Evolutionary conservation across 2,329 filamentous ascomycete genomes (phyloP).

Genomic region (Blastomyces emzantsi): DNA sequence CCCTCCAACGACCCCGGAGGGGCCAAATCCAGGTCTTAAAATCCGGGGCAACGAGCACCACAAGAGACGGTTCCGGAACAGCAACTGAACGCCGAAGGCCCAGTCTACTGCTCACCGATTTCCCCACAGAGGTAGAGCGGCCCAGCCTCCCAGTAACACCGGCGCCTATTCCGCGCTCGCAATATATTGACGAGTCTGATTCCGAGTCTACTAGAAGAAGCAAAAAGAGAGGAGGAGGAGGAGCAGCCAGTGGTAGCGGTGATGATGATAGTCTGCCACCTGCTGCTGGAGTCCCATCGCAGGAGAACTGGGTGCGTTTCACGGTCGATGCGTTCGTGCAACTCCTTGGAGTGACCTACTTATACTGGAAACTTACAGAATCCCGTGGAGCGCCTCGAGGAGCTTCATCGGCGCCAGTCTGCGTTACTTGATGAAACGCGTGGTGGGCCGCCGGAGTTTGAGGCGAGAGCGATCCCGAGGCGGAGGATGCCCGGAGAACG

Average conservation of each 20-base stretch:
- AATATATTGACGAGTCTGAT: constrained; percentile 34
- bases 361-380: constrained; percentile 51
- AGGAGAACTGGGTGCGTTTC: constrained; percentile 89
- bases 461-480: constrained; percentile 5
- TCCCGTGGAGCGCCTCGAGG: constrained; percentile 59
- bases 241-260: neutral
- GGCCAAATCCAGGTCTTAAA: constrained; percentile 38
- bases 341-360: constrained; percentile 36
- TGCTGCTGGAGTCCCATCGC: constrained; percentile 75
- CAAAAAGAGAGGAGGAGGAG: constrained; percentile 41
- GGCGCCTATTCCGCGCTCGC: constrained; percentile 60
- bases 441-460: neutral
- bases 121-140: constrained; percentile 70
- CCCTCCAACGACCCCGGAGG: constrained; percentile 56
- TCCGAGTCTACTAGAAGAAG: no score
- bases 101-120: constrained; percentile 71
- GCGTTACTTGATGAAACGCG: constrained; percentile 44
- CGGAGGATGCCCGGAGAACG: constrained; percentile 2
- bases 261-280: constrained; percentile 53
- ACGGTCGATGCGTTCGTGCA: constrained; percentile 39
- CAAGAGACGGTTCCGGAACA: constrained; percentile 17
- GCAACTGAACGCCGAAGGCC: constrained; percentile 34
- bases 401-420: constrained; percentile 58
- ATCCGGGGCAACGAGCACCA: constrained; percentile 16
- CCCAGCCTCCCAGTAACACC: constrained; percentile 88